Evolutionary conservation across 768 basidiomycete genomes (phyloP).

Genomic region (Tylopilus sp.): DNA sequence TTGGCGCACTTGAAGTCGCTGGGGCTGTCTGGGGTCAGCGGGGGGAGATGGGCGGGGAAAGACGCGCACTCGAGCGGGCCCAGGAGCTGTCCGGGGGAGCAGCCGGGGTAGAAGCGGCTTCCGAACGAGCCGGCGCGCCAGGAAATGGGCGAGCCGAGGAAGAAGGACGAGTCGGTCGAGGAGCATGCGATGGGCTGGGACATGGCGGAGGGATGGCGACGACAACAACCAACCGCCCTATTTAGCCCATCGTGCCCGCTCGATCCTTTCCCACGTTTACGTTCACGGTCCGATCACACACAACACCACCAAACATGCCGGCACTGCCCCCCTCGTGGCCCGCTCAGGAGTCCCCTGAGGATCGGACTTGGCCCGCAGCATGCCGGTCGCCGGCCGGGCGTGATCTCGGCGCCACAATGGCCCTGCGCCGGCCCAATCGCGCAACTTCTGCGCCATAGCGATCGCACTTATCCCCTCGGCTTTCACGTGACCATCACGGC

Average conservation of each 20-base stretch:
- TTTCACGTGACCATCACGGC: background rate
- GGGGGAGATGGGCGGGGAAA: background rate
- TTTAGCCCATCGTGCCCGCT: conserved; percentile 25
- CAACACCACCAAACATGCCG: conserved; percentile 20
- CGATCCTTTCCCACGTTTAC: conserved; percentile 29
- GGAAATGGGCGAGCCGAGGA: conserved; percentile 70
- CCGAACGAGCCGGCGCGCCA: conserved; percentile 69
- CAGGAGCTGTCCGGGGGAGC: conserved; percentile 58
- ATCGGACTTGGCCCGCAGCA: too few relatives aligned
- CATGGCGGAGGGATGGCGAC: conserved; percentile 24
- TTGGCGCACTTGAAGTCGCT: conserved; percentile 46
- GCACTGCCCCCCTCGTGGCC: too few relatives aligned
- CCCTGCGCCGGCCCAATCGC: too few relatives aligned
- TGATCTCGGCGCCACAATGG: too few relatives aligned
- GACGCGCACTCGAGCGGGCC: conserved; percentile 62
- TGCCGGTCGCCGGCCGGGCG: too few relatives aligned
- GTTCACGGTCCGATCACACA: conserved; percentile 29
- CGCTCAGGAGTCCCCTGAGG: too few relatives aligned
- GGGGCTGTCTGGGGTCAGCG: conserved; percentile 28
- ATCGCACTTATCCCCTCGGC: background rate
- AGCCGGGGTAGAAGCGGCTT: conserved; percentile 58
- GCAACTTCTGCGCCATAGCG: too few relatives aligned
- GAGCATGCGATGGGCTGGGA: conserved; percentile 44
- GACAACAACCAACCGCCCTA: conserved; percentile 9
- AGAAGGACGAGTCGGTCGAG: conserved; percentile 51